These are phyloP conservation scores for Eucalyptus regnans DNA, from an alignment of 345 rosid genomes.

Conservation along the genomic window DNA sequence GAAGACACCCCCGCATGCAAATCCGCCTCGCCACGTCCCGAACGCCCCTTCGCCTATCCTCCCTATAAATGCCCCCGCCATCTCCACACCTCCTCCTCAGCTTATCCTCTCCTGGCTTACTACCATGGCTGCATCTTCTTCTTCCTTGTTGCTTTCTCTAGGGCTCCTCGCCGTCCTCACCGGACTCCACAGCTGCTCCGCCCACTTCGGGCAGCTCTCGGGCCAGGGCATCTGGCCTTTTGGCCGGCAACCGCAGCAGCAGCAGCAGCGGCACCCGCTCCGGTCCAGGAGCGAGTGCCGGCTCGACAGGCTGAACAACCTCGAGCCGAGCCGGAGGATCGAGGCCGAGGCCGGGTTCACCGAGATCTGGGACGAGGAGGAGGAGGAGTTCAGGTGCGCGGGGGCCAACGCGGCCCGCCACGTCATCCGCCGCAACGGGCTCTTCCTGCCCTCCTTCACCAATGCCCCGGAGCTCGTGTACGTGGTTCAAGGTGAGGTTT, in stretches of 20 bases:
- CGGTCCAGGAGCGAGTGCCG: constrained; percentile 11
- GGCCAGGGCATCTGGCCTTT: neutral
- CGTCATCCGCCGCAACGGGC: constrained; percentile 8
- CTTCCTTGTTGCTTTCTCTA: neutral
- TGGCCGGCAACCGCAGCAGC: neutral
- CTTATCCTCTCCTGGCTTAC: neutral
- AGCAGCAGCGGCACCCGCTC: neutral
- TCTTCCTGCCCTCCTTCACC: constrained; percentile 26
- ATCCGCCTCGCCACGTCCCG: neutral
- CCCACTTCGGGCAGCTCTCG: neutral
- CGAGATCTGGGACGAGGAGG: constrained; percentile 27
- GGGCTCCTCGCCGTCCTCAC: neutral
- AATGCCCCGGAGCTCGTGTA: constrained; percentile 22
- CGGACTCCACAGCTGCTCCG: neutral
- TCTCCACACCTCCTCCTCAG: neutral
- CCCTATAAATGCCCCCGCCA: neutral
- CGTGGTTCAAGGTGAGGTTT: constrained; percentile 16
- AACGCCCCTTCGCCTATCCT: neutral
- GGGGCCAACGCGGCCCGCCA: constrained; percentile 27
- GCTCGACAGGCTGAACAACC: constrained; percentile 10
- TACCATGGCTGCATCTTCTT: neutral
- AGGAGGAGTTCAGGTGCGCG: constrained; percentile 25
- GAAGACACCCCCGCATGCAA: no score
- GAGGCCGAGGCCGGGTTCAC: constrained; percentile 23
- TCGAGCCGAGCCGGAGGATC: constrained; percentile 9